These are phyloP conservation scores for Diaporthe citriasiana DNA, from an alignment of 2,329 filamentous ascomycete species.

Conservation along the genomic window DNA sequence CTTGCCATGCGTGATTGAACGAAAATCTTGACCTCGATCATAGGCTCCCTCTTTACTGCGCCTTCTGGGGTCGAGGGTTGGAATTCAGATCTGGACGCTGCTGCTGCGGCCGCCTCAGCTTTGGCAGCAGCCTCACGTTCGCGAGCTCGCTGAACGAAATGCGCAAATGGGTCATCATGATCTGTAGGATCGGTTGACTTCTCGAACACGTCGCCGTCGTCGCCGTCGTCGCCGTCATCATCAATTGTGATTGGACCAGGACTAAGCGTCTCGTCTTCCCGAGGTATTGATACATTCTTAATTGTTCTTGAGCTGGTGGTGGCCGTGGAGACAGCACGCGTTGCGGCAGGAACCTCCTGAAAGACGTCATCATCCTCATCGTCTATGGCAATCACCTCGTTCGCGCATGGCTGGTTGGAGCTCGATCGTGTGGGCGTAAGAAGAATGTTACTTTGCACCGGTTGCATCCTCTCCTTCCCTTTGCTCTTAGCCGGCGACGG, in stretches of 20 bases:
- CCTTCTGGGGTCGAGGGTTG: slow-evolving; percentile 7
- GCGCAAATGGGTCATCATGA: slow-evolving; percentile 61
- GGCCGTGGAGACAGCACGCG: neutral
- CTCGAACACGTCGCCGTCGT: slow-evolving; percentile 37
- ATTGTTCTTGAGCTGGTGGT: slow-evolving; percentile 34
- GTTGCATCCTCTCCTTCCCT: slow-evolving; percentile 43
- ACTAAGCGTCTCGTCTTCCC: slow-evolving; percentile 18
- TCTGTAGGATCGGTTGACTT: slow-evolving; percentile 40
- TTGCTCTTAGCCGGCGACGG: slow-evolving; percentile 3
- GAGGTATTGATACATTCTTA: slow-evolving; percentile 31
- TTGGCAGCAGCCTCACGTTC: slow-evolving; percentile 49
- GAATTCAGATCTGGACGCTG: slow-evolving; percentile 43
- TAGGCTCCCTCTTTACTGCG: neutral
- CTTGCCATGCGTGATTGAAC: slow-evolving; percentile 76
- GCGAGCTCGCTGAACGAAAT: slow-evolving; percentile 61
- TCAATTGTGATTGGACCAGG: slow-evolving; percentile 45
- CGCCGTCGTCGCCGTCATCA: slow-evolving; percentile 38
- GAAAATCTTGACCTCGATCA: slow-evolving; percentile 67
- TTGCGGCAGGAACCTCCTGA: slow-evolving; percentile 16
- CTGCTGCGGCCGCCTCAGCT: slow-evolving; percentile 45
- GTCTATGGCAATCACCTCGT: slow-evolving; percentile 44
- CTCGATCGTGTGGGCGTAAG: slow-evolving; percentile 37
- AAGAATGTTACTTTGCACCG: slow-evolving; percentile 20
- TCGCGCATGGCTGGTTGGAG: slow-evolving; percentile 23
- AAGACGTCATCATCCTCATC: slow-evolving; percentile 45